A percentile compares a stretch with the other conserved stretches of the same genome.
Conservation (phyloP, 768 basidiomycete genomes). For the Suillus brevipes region DNA sequence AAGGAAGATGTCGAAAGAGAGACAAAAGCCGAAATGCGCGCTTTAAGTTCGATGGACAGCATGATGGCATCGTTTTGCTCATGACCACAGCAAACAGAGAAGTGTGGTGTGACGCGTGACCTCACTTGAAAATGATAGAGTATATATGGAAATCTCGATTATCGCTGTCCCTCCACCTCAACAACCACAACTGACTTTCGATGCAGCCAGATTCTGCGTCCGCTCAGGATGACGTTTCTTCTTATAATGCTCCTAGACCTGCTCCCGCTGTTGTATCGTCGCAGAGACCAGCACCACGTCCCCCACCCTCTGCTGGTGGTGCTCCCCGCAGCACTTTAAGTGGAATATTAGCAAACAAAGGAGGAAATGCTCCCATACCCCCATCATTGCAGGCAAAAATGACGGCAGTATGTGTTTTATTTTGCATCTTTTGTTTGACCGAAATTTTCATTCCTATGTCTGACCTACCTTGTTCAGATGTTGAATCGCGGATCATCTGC, state of each 20-base stretch:
- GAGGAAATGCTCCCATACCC: conserved; percentile 70
- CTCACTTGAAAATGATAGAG: conserved; percentile 4
- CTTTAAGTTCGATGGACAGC: neutral
- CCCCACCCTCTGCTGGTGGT: conserved; percentile 17
- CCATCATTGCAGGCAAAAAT: conserved; percentile 91
- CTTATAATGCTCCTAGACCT: conserved; percentile 8
- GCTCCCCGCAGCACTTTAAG: conserved; percentile 32
- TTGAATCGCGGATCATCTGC: conserved; percentile 40
- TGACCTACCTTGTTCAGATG: conserved; percentile 39
- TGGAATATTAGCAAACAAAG: conserved; percentile 45
- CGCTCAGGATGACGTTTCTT: conserved; percentile 16
- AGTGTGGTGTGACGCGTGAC: conserved; percentile 22
- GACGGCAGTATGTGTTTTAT: conserved; percentile 65
- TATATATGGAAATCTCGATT: conserved; percentile 39
- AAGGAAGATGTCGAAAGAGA: neutral
- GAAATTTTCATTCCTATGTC: conserved; percentile 17
- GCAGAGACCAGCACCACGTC: conserved; percentile 18
- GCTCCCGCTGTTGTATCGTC: neutral
- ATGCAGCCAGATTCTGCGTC: conserved; percentile 25
- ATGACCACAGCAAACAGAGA: neutral
- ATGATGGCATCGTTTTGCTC: neutral
- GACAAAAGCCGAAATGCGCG: neutral
- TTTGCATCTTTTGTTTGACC: neutral
- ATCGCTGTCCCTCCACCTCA: conserved; percentile 24
- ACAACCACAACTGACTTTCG: conserved; percentile 10